These are phyloP conservation scores for Rhynchospora pubera DNA, from an alignment of 176 grass and related monocot genomes.

Conservation along the genomic window DNA sequence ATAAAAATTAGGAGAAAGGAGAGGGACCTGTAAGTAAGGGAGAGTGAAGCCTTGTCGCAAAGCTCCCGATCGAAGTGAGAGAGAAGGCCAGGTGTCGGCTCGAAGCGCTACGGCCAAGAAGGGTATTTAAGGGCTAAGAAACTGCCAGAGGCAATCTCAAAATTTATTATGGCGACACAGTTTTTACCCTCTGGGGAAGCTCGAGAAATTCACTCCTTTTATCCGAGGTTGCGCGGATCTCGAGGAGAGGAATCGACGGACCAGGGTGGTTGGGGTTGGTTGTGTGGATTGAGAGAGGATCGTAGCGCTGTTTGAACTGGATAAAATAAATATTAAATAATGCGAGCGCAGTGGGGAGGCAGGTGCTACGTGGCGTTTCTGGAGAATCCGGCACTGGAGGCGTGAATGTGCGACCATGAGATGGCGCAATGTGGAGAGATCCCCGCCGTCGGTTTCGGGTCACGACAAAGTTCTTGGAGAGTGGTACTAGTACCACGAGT, in stretches of 20 bases:
- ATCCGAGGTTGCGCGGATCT: background rate
- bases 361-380: slow-evolving; percentile 12
- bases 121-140: background rate
- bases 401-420: slow-evolving; percentile 1
- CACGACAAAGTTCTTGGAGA: background rate
- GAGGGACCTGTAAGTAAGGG: slow-evolving; percentile 11
- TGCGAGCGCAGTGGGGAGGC: background rate
- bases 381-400: background rate
- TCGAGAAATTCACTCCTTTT: background rate
- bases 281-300: background rate
- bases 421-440: background rate
- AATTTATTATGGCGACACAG: background rate
- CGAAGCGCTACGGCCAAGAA: background rate
- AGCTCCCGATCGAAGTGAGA: background rate
- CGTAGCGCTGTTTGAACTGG: background rate
- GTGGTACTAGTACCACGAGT: background rate
- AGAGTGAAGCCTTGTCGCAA: background rate
- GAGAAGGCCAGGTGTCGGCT: slow-evolving; percentile 37
- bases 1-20: slow-evolving; percentile 1
- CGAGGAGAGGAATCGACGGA: background rate
- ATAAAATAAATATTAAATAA: background rate
- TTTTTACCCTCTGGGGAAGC: background rate
- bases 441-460: background rate
- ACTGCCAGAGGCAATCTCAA: background rate
- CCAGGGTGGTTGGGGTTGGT: background rate